These are phyloP conservation scores for Carex littledalei DNA, from an alignment of 176 grass and related monocot species.

Conservation along the genomic window DNA sequence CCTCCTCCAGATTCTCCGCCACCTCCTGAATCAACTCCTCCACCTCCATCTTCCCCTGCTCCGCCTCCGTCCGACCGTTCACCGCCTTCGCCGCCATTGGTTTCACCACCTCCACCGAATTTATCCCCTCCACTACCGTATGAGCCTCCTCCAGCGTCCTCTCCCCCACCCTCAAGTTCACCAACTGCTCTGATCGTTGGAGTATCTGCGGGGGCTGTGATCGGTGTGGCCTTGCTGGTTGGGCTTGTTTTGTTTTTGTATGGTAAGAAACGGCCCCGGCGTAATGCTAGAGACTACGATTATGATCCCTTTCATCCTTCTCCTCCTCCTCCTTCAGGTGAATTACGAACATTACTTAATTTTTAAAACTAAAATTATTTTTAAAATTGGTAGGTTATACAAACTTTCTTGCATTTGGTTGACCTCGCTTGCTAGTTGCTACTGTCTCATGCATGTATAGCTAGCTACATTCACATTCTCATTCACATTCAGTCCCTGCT, in stretches of 20 bases:
- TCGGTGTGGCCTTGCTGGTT: constrained; percentile 23
- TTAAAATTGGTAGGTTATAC: not conserved
- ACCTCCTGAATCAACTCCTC: not conserved
- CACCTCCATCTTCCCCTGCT: not conserved
- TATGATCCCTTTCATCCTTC: not conserved
- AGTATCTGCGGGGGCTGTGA: constrained; percentile 27
- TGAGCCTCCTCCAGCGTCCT: not conserved
- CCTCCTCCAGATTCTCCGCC: not conserved
- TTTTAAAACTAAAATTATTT: not conserved
- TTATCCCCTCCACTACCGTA: constrained; percentile 29
- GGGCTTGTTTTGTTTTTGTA: constrained; percentile 29
- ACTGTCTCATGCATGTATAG: not conserved
- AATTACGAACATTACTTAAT: not conserved
- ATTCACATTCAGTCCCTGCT: not conserved
- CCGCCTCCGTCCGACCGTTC: not conserved
- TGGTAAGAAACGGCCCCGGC: constrained; percentile 9
- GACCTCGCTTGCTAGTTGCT: not conserved
- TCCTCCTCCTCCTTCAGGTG: not conserved
- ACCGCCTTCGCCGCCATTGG: not conserved
- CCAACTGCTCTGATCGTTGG: constrained; percentile 26
- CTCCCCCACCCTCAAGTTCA: not conserved
- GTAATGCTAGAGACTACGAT: not conserved
- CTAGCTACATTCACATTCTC: not conserved
- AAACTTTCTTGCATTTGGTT: not conserved
- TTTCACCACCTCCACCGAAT: not conserved